These are phyloP conservation scores for Lipomyces oligophaga DNA, from an alignment of 805 yeast species.

Conservation along the genomic window DNA sequence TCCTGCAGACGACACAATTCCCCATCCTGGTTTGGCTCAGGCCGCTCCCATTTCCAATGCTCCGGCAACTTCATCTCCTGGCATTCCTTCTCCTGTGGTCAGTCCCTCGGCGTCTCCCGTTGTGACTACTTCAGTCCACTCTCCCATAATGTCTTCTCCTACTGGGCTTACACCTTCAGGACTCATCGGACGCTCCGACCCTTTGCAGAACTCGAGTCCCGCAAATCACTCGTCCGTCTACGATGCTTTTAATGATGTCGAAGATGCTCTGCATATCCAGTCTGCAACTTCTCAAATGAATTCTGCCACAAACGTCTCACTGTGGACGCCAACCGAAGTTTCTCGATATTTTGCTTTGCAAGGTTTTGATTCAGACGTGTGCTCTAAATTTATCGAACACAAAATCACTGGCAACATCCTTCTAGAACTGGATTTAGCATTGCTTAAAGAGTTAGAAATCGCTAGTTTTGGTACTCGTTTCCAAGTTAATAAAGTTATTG, in stretches of 20 bases:
- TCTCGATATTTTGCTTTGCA: conserved; percentile 65
- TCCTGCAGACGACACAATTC: conserved; percentile 1
- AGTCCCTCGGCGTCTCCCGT: neutral
- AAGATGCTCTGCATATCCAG: conserved; percentile 40
- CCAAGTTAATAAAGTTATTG: conserved; percentile 81
- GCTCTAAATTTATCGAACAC: conserved; percentile 78
- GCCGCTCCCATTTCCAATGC: neutral
- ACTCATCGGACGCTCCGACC: neutral
- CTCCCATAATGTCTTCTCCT: too few species aligned
- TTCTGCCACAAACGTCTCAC: conserved; percentile 29
- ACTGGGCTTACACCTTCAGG: too few species aligned
- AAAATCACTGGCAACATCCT: conserved; percentile 84
- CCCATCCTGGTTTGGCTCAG: too few species aligned
- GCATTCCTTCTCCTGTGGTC: conserved; percentile 1
- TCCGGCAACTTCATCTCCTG: neutral
- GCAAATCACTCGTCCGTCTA: conserved; percentile 15
- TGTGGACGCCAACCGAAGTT: conserved; percentile 88
- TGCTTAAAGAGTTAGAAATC: conserved; percentile 87
- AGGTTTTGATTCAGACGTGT: conserved; percentile 71
- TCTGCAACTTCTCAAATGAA: conserved; percentile 16
- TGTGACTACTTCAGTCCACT: too few species aligned
- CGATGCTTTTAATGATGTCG: conserved; percentile 38
- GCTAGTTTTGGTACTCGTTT: conserved; percentile 92
- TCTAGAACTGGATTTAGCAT: conserved; percentile 77
- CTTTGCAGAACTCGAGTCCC: neutral